These are phyloP conservation scores for Globisporangium carolinianum DNA, from an alignment of 352 stramenopile species.

Conservation along the genomic window DNA sequence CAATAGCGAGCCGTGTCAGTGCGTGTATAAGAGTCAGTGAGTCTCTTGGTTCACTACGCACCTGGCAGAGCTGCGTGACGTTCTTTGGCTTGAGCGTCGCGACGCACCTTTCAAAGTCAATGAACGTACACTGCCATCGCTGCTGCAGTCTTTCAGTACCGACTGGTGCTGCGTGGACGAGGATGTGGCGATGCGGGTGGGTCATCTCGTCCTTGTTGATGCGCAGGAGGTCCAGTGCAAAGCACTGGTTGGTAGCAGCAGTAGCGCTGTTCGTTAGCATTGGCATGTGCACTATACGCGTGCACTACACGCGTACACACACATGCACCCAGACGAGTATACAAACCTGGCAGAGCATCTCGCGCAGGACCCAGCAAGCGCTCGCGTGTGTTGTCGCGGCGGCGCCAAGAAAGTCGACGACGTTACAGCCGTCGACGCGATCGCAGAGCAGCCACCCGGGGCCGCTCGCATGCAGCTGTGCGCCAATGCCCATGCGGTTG, in stretches of 20 bases:
- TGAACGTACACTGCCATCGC: slow-evolving; percentile 49
- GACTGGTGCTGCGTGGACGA: slow-evolving; percentile 22
- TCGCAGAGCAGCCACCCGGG: slow-evolving; percentile 59
- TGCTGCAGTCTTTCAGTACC: neutral
- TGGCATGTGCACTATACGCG: neutral
- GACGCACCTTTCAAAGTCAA: slow-evolving; percentile 77
- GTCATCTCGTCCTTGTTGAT: slow-evolving; percentile 85
- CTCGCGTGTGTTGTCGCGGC: slow-evolving; percentile 21
- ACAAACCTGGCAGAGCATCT: slow-evolving; percentile 57
- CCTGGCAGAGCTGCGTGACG: slow-evolving; percentile 73
- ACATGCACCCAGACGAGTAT: neutral
- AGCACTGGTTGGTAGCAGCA: slow-evolving; percentile 29
- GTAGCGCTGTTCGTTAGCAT: neutral
- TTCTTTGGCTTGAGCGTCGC: slow-evolving; percentile 67
- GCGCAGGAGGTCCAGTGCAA: slow-evolving; percentile 59
- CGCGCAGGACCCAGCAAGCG: slow-evolving; percentile 42
- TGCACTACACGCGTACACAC: neutral
- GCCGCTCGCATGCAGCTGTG: slow-evolving; percentile 30
- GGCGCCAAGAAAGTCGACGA: slow-evolving; percentile 49
- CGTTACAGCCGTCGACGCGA: slow-evolving; percentile 42
- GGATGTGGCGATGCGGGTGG: slow-evolving; percentile 67
- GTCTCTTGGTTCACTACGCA: slow-evolving; percentile 4
- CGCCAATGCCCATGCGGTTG: slow-evolving; percentile 58
- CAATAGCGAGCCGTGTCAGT: neutral
- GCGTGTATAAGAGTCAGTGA: neutral